Evolutionary conservation across 345 rosid species (phyloP).

Genomic region (Ailanthus altissimus): DNA sequence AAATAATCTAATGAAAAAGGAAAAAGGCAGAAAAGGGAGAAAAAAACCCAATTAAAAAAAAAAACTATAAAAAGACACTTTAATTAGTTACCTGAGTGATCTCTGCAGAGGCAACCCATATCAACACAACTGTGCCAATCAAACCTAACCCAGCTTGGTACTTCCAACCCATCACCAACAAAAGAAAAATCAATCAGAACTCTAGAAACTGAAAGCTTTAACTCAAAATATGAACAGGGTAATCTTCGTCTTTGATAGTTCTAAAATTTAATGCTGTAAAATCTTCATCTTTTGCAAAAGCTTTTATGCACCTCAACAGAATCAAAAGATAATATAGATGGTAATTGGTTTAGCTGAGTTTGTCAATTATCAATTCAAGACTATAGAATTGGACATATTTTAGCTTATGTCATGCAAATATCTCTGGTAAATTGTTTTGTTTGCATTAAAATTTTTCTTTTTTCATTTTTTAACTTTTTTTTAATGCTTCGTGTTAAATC

Average conservation of each 20-base stretch:
- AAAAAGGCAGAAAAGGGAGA: too few relatives aligned
- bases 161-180: conserved; percentile 52
- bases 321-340: background rate
- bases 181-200: background rate
- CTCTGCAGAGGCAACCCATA: conserved; percentile 59
- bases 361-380: background rate
- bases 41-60: background rate
- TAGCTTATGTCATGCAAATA: background rate
- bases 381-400: background rate
- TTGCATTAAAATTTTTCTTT: background rate
- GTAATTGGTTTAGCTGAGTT: background rate
- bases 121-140: conserved; percentile 49
- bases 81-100: conserved; percentile 43
- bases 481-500: background rate
- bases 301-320: background rate
- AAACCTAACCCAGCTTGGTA: conserved; percentile 57
- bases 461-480: background rate
- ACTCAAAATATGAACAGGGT: background rate
- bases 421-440: background rate
- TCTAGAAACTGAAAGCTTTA: background rate
- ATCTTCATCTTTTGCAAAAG: background rate
- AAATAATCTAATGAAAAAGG: conserved; percentile 10
- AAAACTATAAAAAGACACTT: background rate
- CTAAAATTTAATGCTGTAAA: conserved; percentile 8
- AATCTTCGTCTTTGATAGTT: conserved; percentile 1